phyloP scores from a whole-genome alignment of 768 basidiomycete genomes.

The Lactarius sp. region DNA sequence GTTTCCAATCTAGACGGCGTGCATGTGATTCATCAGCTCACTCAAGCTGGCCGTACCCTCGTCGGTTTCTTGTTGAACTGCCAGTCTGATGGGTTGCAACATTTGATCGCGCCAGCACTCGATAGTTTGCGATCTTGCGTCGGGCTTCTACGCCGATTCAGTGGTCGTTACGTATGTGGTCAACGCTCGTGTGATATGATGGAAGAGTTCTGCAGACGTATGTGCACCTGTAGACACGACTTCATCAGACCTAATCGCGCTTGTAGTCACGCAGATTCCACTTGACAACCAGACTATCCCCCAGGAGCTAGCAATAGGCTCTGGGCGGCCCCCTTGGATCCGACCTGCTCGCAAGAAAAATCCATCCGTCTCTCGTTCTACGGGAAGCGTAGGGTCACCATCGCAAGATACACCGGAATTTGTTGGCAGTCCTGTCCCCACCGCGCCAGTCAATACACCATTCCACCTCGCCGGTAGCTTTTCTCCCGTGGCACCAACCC shows the following conservation, averaged over 20 bases:
- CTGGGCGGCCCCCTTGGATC: conserved; percentile 76
- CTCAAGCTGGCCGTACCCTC: conserved; percentile 87
- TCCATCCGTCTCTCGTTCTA: conserved; percentile 42
- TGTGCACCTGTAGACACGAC: conserved; percentile 39
- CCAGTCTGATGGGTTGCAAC: conserved; percentile 70
- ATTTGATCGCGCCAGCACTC: conserved; percentile 73
- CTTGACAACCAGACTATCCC: conserved; percentile 60
- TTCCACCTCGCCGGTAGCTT: neutral
- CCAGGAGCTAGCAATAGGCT: conserved; percentile 44
- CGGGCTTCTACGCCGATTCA: conserved; percentile 81
- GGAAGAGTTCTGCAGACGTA: conserved; percentile 92
- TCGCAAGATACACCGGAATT: conserved; percentile 20
- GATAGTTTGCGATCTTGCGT: conserved; percentile 87
- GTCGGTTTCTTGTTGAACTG: conserved; percentile 85
- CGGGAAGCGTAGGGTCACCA: conserved; percentile 19
- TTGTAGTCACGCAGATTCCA: conserved; percentile 76
- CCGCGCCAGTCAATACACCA: neutral
- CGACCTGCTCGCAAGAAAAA: conserved; percentile 82
- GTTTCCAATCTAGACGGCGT: conserved; percentile 62
- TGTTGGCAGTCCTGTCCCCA: neutral
- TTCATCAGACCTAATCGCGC: neutral
- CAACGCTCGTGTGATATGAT: conserved; percentile 87
- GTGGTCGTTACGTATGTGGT: conserved; percentile 88
- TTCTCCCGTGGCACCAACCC: neutral
- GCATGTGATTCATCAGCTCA: conserved; percentile 92